A percentile compares a stretch with the other conserved stretches of the same genome.
Evolutionary conservation across 2,329 filamentous ascomycete genomes (phyloP).

Genomic region (Fusarium sp.): DNA sequence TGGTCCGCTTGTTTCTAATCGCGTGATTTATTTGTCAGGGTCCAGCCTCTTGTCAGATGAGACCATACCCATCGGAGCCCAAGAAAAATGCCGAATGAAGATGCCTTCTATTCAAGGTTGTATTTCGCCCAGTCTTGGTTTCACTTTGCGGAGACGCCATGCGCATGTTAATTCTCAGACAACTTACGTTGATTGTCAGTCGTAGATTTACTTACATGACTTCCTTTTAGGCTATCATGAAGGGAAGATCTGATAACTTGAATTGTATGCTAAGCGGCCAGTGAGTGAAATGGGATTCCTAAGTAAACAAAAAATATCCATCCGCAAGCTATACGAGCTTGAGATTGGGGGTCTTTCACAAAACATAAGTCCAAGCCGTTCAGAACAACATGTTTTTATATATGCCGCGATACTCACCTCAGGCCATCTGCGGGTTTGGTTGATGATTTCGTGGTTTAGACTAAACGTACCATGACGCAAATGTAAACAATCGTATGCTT

Average conservation of each 20-base stretch:
- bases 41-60: slow-evolving; percentile 8
- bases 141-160: neutral
- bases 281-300: neutral
- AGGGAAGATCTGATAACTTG: neutral
- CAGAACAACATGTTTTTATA: neutral
- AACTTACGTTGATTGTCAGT: neutral
- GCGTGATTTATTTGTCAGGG: slow-evolving; percentile 3
- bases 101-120: neutral
- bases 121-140: neutral
- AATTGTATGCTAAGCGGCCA: too few species aligned
- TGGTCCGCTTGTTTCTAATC: slow-evolving; percentile 20
- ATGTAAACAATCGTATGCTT: neutral
- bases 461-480: neutral
- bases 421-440: too few species aligned
- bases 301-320: neutral
- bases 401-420: neutral
- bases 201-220: neutral
- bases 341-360: too few species aligned
- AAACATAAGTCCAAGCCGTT: neutral
- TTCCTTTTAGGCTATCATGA: neutral
- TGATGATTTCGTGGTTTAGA: neutral
- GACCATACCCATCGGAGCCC: neutral
- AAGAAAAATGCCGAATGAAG: neutral
- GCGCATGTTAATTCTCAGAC: too few species aligned
- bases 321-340: too few species aligned